Evolutionary conservation across 148 eudicot genomes (phyloP).

Genomic region (Bassia scoparia): DNA sequence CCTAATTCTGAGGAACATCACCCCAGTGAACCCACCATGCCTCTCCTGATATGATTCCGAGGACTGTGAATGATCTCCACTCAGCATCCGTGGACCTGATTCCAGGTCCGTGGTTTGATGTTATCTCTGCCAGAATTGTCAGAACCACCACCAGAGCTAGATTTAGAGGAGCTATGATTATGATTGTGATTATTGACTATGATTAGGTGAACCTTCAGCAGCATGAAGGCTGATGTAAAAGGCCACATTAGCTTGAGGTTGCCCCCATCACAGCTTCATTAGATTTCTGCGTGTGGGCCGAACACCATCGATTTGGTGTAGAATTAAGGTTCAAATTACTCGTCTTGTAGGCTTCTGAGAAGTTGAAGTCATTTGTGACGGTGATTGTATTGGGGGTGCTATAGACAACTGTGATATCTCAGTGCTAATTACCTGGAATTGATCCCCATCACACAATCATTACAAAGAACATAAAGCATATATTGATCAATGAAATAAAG

Average conservation of each 20-base stretch:
- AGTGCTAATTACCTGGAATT: constrained; percentile 42
- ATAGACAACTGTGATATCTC: constrained; percentile 30
- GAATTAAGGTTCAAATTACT: constrained; percentile 40
- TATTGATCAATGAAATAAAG: background rate
- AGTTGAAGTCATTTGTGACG: constrained; percentile 13
- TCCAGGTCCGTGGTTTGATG: too few relatives aligned
- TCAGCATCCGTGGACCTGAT: too few relatives aligned
- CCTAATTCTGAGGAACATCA: constrained; percentile 59
- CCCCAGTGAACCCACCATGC: constrained; percentile 65
- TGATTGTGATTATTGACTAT: background rate
- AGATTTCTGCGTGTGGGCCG: constrained; percentile 55
- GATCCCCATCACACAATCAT: constrained; percentile 5
- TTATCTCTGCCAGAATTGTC: too few relatives aligned
- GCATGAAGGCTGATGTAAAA: constrained; percentile 41
- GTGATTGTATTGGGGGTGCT: constrained; percentile 15
- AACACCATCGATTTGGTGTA: constrained; percentile 42
- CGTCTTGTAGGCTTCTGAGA: constrained; percentile 38
- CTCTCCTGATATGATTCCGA: too few relatives aligned
- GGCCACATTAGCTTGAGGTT: constrained; percentile 48
- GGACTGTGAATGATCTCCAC: too few relatives aligned
- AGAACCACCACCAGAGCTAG: too few relatives aligned
- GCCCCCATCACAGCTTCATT: constrained; percentile 60
- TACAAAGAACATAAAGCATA: constrained; percentile 2
- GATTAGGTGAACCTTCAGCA: constrained; percentile 36
- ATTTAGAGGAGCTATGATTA: constrained; percentile 36